These are phyloP conservation scores for Magnolia sinica DNA, from an alignment of 164 flowering plant genomes.

Conservation along the genomic window DNA sequence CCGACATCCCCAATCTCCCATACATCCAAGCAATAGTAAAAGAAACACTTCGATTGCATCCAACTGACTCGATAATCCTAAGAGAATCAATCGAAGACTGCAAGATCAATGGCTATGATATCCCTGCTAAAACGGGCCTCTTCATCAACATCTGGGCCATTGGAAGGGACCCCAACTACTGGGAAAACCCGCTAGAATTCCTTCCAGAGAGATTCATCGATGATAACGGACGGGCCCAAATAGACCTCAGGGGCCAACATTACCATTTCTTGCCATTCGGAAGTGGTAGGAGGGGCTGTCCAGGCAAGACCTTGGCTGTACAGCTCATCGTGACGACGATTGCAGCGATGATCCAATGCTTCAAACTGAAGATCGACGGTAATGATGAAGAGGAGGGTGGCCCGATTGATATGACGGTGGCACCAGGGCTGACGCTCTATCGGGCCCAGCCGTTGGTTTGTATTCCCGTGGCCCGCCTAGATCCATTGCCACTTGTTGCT, in stretches of 20 bases:
- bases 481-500: constrained; percentile 13
- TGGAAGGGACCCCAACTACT: constrained; percentile 48
- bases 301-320: constrained; percentile 38
- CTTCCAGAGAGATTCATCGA: constrained; percentile 54
- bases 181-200: constrained; percentile 55
- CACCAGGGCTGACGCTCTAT: constrained; percentile 31
- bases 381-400: constrained; percentile 9
- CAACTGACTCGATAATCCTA: constrained; percentile 36
- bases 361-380: constrained; percentile 37
- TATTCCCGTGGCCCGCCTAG: constrained; percentile 11
- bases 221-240: neutral
- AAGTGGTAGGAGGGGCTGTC: constrained; percentile 52
- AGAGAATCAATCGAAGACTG: constrained; percentile 36
- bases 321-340: constrained; percentile 26
- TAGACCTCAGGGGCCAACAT: constrained; percentile 37
- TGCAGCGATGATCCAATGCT: constrained; percentile 49
- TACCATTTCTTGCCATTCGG: constrained; percentile 53
- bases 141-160: constrained; percentile 56
- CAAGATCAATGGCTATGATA: constrained; percentile 33
- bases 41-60: constrained; percentile 57
- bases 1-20: constrained; percentile 36
- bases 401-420: constrained; percentile 35
- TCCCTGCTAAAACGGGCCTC: constrained; percentile 42
- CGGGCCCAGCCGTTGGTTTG: constrained; percentile 32
- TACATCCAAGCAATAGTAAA: constrained; percentile 48